Base-by-base conservation (phyloP, 257 asterid species). In the Gardenia jasminoides region DNA sequence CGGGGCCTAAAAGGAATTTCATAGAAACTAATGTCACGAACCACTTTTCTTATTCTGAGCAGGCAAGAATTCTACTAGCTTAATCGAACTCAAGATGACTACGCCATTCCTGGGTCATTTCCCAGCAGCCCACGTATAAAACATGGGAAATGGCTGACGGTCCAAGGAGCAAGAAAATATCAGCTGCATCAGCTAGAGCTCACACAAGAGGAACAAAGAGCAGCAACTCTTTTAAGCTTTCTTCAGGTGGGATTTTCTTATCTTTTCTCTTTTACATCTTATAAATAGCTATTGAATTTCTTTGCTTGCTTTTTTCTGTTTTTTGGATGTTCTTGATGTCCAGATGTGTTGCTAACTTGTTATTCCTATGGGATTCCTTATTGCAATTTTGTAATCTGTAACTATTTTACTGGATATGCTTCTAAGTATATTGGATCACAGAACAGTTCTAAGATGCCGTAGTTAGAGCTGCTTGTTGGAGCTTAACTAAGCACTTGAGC, bases 171-270 rank as follows among this genome's bases (percentile, higher is more conserved):
- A 80, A 74, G 78, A 84, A 72, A 72, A 54, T 86, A 76, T 86
- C 87, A n/a, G 90, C 88, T 82, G 88, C 88, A 13, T 84, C 93
- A 67, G 88, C 86, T 69, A 79, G 89, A 79, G 72, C 83, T 82
- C 84, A 83, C 81, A 86, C 89, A 22, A 81, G 88, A 86, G 83
- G 82, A 67, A 47, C 81, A 83, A 79, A 79, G 26, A 76, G 70
- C 48, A 75, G 20, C 22, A 80, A 48, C 72, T 68, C 78, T 58
- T 76, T 76, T 77, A 67, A 16, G 64, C 76, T 80, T 15, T 76
- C 87, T 65, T 78, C 68, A 80, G 79, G 90, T 88, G 46, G 68
- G 86, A 74, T 61, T 76, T 75, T 62, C 70, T 71, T 19, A 36
- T 36, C 41, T 36, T 36, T 36, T 36, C 41, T 36, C 56, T 76